A percentile compares a stretch with the other conserved stretches of the same genome.
Conservation (phyloP, 192 early-diverging fungal genomes). For the Podila epigama region DNA sequence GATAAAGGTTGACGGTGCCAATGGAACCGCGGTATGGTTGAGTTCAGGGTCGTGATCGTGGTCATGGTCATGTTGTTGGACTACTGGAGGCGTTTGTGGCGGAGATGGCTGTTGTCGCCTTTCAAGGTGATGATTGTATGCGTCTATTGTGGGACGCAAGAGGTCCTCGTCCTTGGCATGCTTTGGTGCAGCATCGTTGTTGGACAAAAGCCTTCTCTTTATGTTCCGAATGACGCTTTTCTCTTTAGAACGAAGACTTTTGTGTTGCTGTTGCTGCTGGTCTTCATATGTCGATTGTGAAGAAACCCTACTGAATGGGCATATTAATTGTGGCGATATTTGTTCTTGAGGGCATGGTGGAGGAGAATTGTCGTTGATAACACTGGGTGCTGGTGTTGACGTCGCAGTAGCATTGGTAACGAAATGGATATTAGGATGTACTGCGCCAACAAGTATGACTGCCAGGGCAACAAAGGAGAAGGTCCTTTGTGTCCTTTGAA, state of each 20-base stretch:
- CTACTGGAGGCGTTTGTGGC: too few relatives aligned
- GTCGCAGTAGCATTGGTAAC: neutral
- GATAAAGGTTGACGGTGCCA: conserved; percentile 1
- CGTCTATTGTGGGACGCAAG: neutral
- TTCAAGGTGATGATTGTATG: neutral
- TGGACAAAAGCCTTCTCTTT: neutral
- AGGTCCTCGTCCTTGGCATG: neutral
- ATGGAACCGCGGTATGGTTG: neutral
- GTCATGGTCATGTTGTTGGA: too few relatives aligned
- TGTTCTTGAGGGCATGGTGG: too few relatives aligned
- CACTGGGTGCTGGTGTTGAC: neutral
- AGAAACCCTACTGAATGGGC: too few relatives aligned
- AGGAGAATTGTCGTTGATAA: too few relatives aligned
- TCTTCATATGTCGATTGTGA: too few relatives aligned
- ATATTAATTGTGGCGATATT: too few relatives aligned
- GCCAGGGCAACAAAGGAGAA: neutral
- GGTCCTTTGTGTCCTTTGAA: neutral
- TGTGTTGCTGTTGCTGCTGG: neutral
- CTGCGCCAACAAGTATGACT: neutral
- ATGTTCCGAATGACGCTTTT: neutral
- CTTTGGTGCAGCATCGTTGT: neutral
- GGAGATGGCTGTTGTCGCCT: neutral
- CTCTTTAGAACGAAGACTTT: neutral
- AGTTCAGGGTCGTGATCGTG: neutral
- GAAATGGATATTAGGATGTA: neutral